Base-by-base conservation (phyloP, 805 yeast species). In the Sugiyamaella americana region DNA sequence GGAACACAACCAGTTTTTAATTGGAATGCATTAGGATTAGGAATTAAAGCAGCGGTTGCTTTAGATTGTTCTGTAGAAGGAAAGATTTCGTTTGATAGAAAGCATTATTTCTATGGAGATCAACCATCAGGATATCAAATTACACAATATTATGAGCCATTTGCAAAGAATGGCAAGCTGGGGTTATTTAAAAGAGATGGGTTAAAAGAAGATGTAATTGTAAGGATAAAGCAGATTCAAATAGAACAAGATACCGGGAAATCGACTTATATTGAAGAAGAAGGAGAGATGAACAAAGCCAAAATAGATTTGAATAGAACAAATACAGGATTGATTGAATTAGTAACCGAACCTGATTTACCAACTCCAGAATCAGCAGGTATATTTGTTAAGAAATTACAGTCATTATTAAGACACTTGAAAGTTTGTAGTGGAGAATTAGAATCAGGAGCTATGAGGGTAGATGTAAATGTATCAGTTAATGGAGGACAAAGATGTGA, bases 81-180 rank as follows among this genome's bases (percentile, higher is more conserved):
- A 0, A 52, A 59, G 5, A 84, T 91, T 1, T 70, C 81, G 1
- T 93, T 93, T 63, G 98, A 93, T 60, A 71, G 98, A 54, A 93
- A 93, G 64, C 98, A 93, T 62, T 93, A 93, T 63, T 88, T 93
- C 64, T 93, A 93, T 63, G 91, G 89, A 1, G 98, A 93, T 63
- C 98, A 93, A 62, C 98, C 98, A 0, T 66, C 84, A 44, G 98
- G 98, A 1, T 93, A 88, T 65, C 98, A 93, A 62, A 84, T 93
- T 42, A 93, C 98, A 0, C 98, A 93, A 65, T 85, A 79, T 59
- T 87, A 76, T 61, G 73, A 73, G 30, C 97, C 98, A 1, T 69
- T 86, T 40, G 93, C 96, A 1, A 68, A 63, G 26, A 72, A 77
- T 41, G 98, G 98, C 0, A 53, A 45, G 18, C 41, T 91, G 24